A percentile compares a stretch with the other conserved stretches of the same genome.
Conservation (phyloP, 345 rosid genomes). For the Lepidium didymum region DNA sequence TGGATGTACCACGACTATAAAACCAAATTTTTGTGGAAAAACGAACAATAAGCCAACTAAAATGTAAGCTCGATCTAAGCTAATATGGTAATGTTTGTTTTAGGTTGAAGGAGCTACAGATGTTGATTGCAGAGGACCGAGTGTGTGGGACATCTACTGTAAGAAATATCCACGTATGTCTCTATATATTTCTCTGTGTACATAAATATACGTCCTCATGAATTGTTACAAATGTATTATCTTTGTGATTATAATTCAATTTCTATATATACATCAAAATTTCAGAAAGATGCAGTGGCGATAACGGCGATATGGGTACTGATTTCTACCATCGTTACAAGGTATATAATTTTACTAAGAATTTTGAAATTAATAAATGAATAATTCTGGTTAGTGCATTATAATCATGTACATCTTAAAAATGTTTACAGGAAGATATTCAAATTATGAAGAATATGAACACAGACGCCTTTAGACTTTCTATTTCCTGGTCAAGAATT, state of each 20-base stretch:
- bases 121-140: constrained; percentile 2
- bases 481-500: constrained; percentile 40
- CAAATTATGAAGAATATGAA: constrained; percentile 22
- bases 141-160: constrained; percentile 23
- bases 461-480: constrained; percentile 31
- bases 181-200: neutral
- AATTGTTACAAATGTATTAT: neutral
- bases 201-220: too few species aligned
- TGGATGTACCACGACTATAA: too few species aligned
- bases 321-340: constrained; percentile 26
- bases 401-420: neutral
- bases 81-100: too few species aligned
- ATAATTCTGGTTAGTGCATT: too few species aligned
- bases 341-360: constrained; percentile 4
- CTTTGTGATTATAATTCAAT: neutral
- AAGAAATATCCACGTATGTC: constrained; percentile 1
- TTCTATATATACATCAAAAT: neutral
- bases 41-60: too few species aligned
- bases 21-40: too few species aligned
- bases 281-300: neutral
- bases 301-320: constrained; percentile 8
- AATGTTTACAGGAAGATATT: constrained; percentile 24
- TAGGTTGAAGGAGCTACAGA: too few species aligned
- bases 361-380: too few species aligned
- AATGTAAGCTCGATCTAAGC: too few species aligned